phyloP scores from a whole-genome alignment of 495 filamentous ascomycete species.

The Penicillium riverlandense region DNA sequence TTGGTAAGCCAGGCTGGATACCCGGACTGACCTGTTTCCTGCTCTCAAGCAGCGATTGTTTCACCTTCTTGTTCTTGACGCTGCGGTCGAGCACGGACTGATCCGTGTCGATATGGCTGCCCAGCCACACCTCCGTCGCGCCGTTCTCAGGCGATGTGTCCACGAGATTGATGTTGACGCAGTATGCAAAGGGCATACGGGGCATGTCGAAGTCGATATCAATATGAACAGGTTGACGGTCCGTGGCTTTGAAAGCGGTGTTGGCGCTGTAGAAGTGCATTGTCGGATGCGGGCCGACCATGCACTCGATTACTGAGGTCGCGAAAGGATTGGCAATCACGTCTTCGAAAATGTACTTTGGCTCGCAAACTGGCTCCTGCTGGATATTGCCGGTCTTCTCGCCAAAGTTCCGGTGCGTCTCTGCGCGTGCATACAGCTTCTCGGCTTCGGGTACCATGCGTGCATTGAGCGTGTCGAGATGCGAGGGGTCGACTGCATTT shows the following conservation, averaged over 20 bases:
- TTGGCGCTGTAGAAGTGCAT: constrained; percentile 48
- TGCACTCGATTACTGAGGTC: constrained; percentile 39
- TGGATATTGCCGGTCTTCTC: constrained; percentile 46
- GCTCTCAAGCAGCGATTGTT: constrained; percentile 20
- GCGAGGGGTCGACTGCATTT: constrained; percentile 31
- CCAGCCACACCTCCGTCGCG: constrained; percentile 39
- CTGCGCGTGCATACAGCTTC: constrained; percentile 27
- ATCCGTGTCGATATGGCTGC: constrained; percentile 26
- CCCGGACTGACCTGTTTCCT: constrained; percentile 21
- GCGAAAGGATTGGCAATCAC: constrained; percentile 43
- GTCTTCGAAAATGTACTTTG: constrained; percentile 29
- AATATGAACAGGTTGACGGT: constrained; percentile 45
- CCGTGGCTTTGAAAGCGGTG: constrained; percentile 34
- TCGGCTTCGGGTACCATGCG: constrained; percentile 47
- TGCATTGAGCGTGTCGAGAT: constrained; percentile 43
- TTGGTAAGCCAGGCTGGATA: constrained; percentile 29
- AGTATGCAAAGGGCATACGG: constrained; percentile 12
- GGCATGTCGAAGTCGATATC: constrained; percentile 51
- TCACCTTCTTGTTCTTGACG: constrained; percentile 10
- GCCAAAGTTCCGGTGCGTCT: constrained; percentile 43
- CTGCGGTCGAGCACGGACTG: constrained; percentile 14
- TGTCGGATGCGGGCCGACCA: constrained; percentile 41
- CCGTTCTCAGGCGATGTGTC: constrained; percentile 26
- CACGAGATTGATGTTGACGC: constrained; percentile 17
- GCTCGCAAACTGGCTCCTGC: constrained; percentile 40